Evolutionary conservation across 2,329 filamentous ascomycete genomes (phyloP).

Genomic region (Paramyrothecium sp.): DNA sequence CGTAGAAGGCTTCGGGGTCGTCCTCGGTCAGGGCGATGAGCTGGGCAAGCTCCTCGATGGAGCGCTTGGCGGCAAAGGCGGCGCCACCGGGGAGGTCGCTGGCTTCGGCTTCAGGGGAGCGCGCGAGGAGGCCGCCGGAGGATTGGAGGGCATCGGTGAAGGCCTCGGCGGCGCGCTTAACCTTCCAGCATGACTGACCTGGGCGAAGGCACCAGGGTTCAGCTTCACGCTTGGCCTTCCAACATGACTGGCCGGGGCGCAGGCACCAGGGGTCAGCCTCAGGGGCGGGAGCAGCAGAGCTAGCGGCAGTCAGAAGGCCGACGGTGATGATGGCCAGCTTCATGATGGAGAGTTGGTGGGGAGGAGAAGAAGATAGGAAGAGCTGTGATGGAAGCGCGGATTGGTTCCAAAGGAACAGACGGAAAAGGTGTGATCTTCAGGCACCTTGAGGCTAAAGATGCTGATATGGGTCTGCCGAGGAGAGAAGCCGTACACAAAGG

Average conservation of each 20-base stretch:
- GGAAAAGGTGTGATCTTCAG: too few species aligned
- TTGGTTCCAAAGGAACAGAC: neutral
- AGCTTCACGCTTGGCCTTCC: slow-evolving; percentile 38
- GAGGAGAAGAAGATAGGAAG: slow-evolving; percentile 1
- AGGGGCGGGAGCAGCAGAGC: slow-evolving; percentile 14
- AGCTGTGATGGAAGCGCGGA: neutral
- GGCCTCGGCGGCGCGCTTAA: slow-evolving; percentile 22
- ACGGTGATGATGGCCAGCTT: slow-evolving; percentile 24
- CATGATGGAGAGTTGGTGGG: slow-evolving; percentile 14
- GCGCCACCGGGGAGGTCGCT: slow-evolving; percentile 32
- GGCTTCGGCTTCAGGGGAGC: slow-evolving; percentile 20
- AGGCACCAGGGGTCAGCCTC: slow-evolving; percentile 27
- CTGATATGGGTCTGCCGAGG: neutral
- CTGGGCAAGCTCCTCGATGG: slow-evolving; percentile 36
- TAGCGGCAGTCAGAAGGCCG: slow-evolving; percentile 15
- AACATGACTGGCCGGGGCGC: slow-evolving; percentile 38
- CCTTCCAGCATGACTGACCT: slow-evolving; percentile 34
- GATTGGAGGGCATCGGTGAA: slow-evolving; percentile 19
- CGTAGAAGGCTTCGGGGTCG: slow-evolving; percentile 29
- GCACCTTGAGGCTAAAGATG: neutral
- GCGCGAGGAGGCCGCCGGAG: slow-evolving; percentile 20
- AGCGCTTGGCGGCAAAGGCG: slow-evolving; percentile 35
- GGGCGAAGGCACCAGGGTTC: slow-evolving; percentile 21
- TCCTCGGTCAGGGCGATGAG: slow-evolving; percentile 27
- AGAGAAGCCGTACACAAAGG: neutral